Evolutionary conservation across 169 alveolate species (phyloP).

Genomic region (Babesia caballi): DNA sequence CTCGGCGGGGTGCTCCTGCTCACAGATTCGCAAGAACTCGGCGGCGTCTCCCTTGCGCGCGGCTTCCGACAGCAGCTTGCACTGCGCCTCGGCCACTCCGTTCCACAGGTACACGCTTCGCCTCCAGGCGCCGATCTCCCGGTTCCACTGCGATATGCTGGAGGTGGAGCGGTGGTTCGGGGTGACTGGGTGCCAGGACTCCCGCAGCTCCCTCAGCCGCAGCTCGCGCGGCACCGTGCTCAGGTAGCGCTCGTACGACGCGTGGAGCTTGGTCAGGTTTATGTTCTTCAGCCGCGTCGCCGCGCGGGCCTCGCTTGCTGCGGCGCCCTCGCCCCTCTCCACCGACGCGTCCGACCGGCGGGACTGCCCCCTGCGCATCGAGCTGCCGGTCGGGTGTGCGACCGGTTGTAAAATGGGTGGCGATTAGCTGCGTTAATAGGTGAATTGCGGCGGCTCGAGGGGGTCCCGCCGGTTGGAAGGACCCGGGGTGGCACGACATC

Average conservation of each 20-base stretch:
- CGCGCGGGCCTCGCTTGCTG: neutral
- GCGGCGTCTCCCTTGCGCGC: slow-evolving; percentile 54
- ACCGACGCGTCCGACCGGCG: neutral
- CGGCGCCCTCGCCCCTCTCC: neutral
- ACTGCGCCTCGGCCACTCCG: slow-evolving; percentile 42
- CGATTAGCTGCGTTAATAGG: neutral
- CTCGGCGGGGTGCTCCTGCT: slow-evolving; percentile 25
- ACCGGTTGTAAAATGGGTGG: neutral
- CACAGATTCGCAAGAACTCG: slow-evolving; percentile 56
- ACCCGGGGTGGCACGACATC: slow-evolving; percentile 7
- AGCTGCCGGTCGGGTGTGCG: neutral
- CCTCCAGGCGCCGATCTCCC: slow-evolving; percentile 71
- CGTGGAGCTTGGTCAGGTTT: slow-evolving; percentile 69
- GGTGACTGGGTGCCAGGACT: slow-evolving; percentile 73
- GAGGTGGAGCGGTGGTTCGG: slow-evolving; percentile 64
- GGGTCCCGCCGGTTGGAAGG: neutral
- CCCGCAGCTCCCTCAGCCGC: slow-evolving; percentile 48
- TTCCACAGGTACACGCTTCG: slow-evolving; percentile 71
- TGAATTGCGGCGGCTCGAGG: neutral
- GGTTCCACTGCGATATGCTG: slow-evolving; percentile 74
- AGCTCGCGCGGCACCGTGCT: slow-evolving; percentile 66
- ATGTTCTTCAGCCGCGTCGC: slow-evolving; percentile 63
- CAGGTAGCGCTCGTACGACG: slow-evolving; percentile 66
- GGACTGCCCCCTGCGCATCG: neutral
- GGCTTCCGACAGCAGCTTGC: slow-evolving; percentile 43